Evolutionary conservation across 441 rosid species (phyloP).

Genomic region (Croton setiger): DNA sequence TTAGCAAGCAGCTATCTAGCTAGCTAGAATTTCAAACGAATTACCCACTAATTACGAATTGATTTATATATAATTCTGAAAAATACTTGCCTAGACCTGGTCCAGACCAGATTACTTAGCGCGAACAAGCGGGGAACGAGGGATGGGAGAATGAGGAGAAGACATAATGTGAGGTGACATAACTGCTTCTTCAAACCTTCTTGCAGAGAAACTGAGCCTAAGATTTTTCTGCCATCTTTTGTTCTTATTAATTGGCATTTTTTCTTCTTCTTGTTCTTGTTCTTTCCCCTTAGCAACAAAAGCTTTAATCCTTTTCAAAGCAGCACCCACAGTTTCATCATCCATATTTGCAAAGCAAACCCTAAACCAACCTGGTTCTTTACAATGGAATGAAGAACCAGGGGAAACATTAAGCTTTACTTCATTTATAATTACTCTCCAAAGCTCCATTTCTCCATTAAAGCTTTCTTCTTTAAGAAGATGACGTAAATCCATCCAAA

Average conservation of each 20-base stretch:
- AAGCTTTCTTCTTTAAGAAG: slow-evolving; percentile 47
- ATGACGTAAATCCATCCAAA: slow-evolving; percentile 81
- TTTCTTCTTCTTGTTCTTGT: not conserved
- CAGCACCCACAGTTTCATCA: slow-evolving; percentile 55
- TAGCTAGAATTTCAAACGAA: too few species aligned
- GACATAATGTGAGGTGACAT: slow-evolving; percentile 35
- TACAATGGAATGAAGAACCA: slow-evolving; percentile 79
- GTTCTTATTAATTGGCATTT: not conserved
- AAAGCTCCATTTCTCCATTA: slow-evolving; percentile 57
- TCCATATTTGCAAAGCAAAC: slow-evolving; percentile 94
- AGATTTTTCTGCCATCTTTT: slow-evolving; percentile 47
- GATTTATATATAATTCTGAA: too few species aligned
- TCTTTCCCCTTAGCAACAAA: slow-evolving; percentile 42
- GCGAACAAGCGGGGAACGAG: slow-evolving; percentile 66
- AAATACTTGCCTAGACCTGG: too few species aligned
- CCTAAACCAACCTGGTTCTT: slow-evolving; percentile 87
- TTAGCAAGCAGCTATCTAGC: not conserved
- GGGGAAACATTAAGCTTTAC: slow-evolving; percentile 90
- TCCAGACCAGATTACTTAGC: slow-evolving; percentile 28
- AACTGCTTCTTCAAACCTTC: slow-evolving; percentile 28
- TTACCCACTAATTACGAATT: too few species aligned
- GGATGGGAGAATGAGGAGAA: slow-evolving; percentile 67
- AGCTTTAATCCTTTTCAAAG: slow-evolving; percentile 55
- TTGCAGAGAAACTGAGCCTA: slow-evolving; percentile 46
- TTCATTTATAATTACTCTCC: slow-evolving; percentile 65